phyloP scores from a whole-genome alignment of 805 yeast genomes.

The Schizosaccharomyces osmophilus region DNA sequence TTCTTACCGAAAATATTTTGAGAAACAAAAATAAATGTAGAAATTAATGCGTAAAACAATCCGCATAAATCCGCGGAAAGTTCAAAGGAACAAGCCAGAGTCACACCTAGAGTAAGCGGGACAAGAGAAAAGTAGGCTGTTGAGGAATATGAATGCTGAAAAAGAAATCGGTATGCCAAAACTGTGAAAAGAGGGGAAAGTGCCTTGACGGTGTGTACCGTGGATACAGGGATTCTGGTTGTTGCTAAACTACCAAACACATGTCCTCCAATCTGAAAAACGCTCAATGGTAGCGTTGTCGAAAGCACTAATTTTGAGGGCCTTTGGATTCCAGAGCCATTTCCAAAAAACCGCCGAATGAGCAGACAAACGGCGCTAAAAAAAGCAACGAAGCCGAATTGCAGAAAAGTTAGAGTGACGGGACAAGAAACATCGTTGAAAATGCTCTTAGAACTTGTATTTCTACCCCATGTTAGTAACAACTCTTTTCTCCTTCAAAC shows the following conservation, averaged over 20 bases:
- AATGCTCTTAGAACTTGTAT: slow-evolving; percentile 58
- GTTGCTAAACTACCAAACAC: slow-evolving; percentile 83
- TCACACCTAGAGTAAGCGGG: slow-evolving; percentile 67
- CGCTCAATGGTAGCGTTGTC: slow-evolving; percentile 81
- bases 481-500: not conserved
- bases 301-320: slow-evolving; percentile 30
- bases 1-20: slow-evolving; percentile 75
- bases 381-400: slow-evolving; percentile 47
- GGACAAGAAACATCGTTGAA: slow-evolving; percentile 51
- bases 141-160: slow-evolving; percentile 29
- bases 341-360: slow-evolving; percentile 12
- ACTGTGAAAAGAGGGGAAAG: slow-evolving; percentile 78
- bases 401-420: slow-evolving; percentile 69
- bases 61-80: slow-evolving; percentile 31
- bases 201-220: slow-evolving; percentile 86
- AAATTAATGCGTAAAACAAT: slow-evolving; percentile 36
- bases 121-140: slow-evolving; percentile 56
- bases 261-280: slow-evolving; percentile 81
- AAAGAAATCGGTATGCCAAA: slow-evolving; percentile 40
- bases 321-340: not conserved
- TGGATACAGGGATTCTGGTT: slow-evolving; percentile 69
- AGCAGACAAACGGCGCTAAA: slow-evolving; percentile 28
- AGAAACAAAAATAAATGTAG: slow-evolving; percentile 54
- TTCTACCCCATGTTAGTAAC: slow-evolving; percentile 9
- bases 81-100: slow-evolving; percentile 28